phyloP scores from a whole-genome alignment of 192 early-diverging fungal species.

The Funneliformis mosseae region DNA sequence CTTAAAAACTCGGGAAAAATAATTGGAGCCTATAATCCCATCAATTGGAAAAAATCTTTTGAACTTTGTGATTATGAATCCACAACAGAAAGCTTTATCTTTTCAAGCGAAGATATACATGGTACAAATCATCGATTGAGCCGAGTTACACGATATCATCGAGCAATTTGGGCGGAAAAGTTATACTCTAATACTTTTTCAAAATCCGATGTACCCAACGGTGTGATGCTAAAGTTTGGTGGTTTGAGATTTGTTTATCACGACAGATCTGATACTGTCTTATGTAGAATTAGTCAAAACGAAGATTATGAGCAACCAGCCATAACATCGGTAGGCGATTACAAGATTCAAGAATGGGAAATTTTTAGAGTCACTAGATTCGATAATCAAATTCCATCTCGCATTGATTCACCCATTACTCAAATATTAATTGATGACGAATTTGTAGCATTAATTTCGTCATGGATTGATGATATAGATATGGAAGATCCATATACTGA shows the following conservation, averaged over 20 bases:
- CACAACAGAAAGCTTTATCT: constrained; percentile 24
- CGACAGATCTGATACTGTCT: neutral
- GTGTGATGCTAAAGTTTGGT: constrained; percentile 13
- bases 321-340: neutral
- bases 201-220: neutral
- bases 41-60: neutral
- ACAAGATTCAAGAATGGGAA: constrained; percentile 2
- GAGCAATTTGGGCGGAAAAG: neutral
- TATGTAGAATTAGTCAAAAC: neutral
- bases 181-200: neutral
- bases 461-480: constrained; percentile 16
- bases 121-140: neutral
- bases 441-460: neutral
- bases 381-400: neutral
- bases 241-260: neutral
- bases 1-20: constrained; percentile 3
- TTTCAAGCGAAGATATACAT: neutral
- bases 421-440: neutral
- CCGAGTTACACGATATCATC: neutral
- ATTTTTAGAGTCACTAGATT: neutral
- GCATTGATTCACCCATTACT: neutral
- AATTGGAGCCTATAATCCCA: constrained; percentile 3
- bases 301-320: neutral
- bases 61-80: neutral
- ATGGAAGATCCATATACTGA: neutral